Percentiles rank a stretch among this genome's conserved stretches.
Evolutionary conservation across 345 rosid genomes (phyloP).

Genomic region (Murraya koenigii): DNA sequence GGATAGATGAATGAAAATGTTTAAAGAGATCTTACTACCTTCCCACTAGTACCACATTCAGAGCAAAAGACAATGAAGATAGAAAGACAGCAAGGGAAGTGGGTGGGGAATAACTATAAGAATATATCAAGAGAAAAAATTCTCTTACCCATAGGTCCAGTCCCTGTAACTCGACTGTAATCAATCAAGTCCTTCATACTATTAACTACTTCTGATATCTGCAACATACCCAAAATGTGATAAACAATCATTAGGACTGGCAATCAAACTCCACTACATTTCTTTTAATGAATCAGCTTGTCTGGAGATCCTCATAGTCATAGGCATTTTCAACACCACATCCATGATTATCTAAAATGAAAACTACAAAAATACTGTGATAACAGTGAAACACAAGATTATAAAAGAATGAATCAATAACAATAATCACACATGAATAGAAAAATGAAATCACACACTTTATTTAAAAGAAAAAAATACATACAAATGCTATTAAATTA

Average conservation of each 20-base stretch:
- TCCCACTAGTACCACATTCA: not conserved
- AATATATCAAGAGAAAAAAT: not conserved
- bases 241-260: not conserved
- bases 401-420: not conserved
- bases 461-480: no score
- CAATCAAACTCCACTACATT: not conserved
- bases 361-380: not conserved
- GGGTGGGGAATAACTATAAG: not conserved
- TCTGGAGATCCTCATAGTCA: not conserved
- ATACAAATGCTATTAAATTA: no score
- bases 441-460: not conserved
- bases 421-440: not conserved
- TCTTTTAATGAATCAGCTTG: not conserved
- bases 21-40: not conserved
- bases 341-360: not conserved
- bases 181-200: conserved; percentile 99
- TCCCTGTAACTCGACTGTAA: conserved; percentile 85
- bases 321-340: not conserved
- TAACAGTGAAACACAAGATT: not conserved
- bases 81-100: no score
- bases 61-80: not conserved
- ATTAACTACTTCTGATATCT: conserved; percentile 97
- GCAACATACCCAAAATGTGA: conserved; percentile 20
- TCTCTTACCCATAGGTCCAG: conserved; percentile 95
- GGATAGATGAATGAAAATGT: not conserved